phyloP scores from a whole-genome alignment of 495 filamentous ascomycete species.

The Platismatia glauca region DNA sequence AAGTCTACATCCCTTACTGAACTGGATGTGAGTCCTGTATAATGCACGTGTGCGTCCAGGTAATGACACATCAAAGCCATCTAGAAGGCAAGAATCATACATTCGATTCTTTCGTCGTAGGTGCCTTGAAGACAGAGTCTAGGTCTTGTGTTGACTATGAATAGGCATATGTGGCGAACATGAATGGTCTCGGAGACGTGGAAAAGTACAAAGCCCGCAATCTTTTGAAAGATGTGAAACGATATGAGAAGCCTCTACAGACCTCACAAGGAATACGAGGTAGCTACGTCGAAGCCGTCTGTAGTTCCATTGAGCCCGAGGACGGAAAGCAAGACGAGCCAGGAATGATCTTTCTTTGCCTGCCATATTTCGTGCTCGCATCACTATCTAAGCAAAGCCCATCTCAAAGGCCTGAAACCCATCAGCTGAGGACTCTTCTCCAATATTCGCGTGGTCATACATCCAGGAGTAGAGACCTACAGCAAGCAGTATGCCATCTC shows the following conservation, averaged over 20 bases:
- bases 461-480: neutral
- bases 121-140: neutral
- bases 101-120: neutral
- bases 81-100: neutral
- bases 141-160: neutral
- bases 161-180: neutral
- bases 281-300: neutral
- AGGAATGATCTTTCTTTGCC: neutral
- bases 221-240: slow-evolving; percentile 9
- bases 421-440: neutral
- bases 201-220: neutral
- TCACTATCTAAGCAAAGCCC: neutral
- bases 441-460: neutral
- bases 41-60: neutral
- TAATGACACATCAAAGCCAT: neutral
- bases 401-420: neutral
- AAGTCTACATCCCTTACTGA: neutral
- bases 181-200: neutral
- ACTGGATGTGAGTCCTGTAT: neutral
- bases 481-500: neutral
- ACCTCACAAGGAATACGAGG: slow-evolving; percentile 19
- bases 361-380: neutral
- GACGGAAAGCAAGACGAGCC: neutral
- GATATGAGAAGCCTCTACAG: slow-evolving; percentile 8
- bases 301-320: neutral